Percentiles rank a stretch among this genome's conserved stretches.
These are phyloP conservation scores for Lophiotrema nucula DNA, from an alignment of 495 filamentous ascomycete genomes.

Conservation along the genomic window DNA sequence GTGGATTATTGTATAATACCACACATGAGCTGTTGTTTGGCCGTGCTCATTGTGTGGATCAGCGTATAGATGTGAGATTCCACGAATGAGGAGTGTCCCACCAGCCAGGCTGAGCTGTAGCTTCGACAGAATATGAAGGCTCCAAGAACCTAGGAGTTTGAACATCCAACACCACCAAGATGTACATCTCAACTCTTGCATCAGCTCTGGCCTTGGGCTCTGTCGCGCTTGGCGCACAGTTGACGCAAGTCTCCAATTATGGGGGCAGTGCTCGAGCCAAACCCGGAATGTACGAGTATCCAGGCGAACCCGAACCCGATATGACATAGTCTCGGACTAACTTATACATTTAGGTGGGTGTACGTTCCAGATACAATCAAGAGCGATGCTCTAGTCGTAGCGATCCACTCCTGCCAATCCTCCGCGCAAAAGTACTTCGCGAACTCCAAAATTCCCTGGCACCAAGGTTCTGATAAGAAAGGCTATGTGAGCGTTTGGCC, in stretches of 20 bases:
- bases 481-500: conserved; percentile 60
- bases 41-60: too few species aligned
- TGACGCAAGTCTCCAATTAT: conserved; percentile 31
- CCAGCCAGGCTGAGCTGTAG: too few species aligned
- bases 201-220: conserved; percentile 8
- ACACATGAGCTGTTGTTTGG: too few species aligned
- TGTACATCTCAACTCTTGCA: too few species aligned
- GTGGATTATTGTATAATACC: neutral
- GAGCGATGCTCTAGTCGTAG: conserved; percentile 35
- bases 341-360: conserved; percentile 35
- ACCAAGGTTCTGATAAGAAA: conserved; percentile 48
- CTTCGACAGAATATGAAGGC: too few species aligned
- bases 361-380: conserved; percentile 35
- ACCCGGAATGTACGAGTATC: conserved; percentile 22
- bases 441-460: conserved; percentile 36
- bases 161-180: too few species aligned
- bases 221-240: conserved; percentile 14
- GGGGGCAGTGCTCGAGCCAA: conserved; percentile 22
- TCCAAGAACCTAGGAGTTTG: too few species aligned
- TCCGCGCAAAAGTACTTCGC: conserved; percentile 39
- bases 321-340: too few species aligned
- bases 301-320: too few species aligned
- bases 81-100: too few species aligned
- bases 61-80: too few species aligned
- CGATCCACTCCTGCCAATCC: conserved; percentile 39